Evolutionary conservation across 2,329 filamentous ascomycete genomes (phyloP).

Genomic region (Colletotrichum higginsianum): DNA sequence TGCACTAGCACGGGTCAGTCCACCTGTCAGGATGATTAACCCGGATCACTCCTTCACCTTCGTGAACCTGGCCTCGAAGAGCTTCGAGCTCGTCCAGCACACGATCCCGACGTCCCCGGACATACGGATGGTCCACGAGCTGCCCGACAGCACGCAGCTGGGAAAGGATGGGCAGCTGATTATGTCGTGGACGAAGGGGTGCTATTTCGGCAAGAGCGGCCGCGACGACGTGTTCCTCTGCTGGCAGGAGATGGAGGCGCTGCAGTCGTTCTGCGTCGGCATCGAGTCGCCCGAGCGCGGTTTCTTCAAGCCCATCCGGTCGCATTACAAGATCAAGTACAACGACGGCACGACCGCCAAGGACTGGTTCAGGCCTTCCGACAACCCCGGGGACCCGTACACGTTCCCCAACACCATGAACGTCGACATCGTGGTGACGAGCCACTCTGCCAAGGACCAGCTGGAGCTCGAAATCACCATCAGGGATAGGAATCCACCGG

Average conservation of each 20-base stretch:
- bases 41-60: conserved; percentile 35
- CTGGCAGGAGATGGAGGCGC: conserved; percentile 37
- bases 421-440: conserved; percentile 24
- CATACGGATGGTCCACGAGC: conserved; percentile 9
- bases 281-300: conserved; percentile 37
- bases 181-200: conserved; percentile 37
- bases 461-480: conserved; percentile 22
- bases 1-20: not conserved
- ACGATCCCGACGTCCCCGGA: conserved; percentile 23
- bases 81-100: conserved; percentile 18
- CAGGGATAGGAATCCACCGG: conserved; percentile 6
- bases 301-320: conserved; percentile 33
- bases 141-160: not conserved
- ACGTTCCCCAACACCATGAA: conserved; percentile 31
- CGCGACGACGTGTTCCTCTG: conserved; percentile 26
- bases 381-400: conserved; percentile 22
- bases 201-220: conserved; percentile 37
- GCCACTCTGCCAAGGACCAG: conserved; percentile 20
- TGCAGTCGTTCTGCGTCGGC: conserved; percentile 35
- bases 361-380: conserved; percentile 20
- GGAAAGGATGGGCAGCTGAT: not conserved
- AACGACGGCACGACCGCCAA: conserved; percentile 25
- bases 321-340: conserved; percentile 36
- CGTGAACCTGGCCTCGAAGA: conserved; percentile 25
- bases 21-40: conserved; percentile 18